Conservation (phyloP, 169 alveolate genomes). For the Perkinsus marinus region DNA sequence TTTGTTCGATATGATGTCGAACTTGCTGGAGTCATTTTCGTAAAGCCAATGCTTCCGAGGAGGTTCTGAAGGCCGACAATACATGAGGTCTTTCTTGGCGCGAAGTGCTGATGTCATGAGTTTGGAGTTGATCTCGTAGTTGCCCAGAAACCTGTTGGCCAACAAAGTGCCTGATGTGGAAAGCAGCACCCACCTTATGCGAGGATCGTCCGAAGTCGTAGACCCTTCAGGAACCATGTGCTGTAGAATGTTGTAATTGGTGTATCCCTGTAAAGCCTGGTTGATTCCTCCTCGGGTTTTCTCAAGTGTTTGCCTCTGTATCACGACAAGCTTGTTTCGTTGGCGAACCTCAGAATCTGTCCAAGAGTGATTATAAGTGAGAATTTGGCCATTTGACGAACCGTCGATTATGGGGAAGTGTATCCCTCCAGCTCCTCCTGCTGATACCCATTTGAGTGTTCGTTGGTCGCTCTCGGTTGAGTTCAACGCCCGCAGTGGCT, state of each 20-base stretch:
- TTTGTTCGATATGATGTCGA: neutral
- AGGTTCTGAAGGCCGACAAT: neutral
- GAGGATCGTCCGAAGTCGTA: neutral
- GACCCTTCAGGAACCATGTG: neutral
- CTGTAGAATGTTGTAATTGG: neutral
- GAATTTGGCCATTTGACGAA: neutral
- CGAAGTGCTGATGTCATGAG: neutral
- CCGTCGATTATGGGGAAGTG: neutral
- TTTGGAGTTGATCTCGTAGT: neutral
- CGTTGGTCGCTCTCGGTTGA: neutral
- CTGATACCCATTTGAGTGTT: neutral
- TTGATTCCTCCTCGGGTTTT: neutral
- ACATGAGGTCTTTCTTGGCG: neutral
- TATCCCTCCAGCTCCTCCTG: neutral
- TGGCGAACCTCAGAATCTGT: neutral
- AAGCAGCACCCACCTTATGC: neutral
- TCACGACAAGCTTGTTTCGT: neutral
- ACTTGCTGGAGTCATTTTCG: neutral
- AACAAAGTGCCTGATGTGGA: neutral
- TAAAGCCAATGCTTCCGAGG: neutral
- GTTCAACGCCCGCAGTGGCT: neutral
- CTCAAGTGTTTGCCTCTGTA: neutral
- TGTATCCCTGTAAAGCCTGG: neutral
- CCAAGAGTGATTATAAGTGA: neutral
- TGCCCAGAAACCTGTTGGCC: neutral